Evolutionary conservation across 805 yeast genomes (phyloP), one percentile per base, ranked within the genome.

Genomic region (Lipomyces yamanashiensis): DNA sequence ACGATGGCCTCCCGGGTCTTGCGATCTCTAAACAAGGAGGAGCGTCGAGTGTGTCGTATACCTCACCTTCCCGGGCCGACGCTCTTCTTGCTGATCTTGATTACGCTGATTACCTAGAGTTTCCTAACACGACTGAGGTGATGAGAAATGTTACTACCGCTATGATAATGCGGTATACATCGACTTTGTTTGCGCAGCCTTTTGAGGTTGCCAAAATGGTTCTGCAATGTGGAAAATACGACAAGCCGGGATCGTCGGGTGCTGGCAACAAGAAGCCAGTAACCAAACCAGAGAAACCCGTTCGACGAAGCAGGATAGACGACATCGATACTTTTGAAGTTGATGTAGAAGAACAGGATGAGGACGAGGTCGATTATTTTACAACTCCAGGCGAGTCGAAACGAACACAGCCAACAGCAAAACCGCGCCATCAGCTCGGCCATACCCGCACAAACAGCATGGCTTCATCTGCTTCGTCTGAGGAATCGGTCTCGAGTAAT

Each of bases 181-280:
- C 85, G 64, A 85, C 87, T 51, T 74, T 91, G 39, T 73, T 89
- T 8, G 83, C 90, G 19, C 98, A 95, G 75, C 98, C 99, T 1
- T 87, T 92, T 75, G 98, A 93, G 70, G 88, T 90, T 17, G 84
- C 89, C 5, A 81, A 93, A 60, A 80, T 90, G 68, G 79, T 92
- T 34, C 76, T 92, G 61, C 98, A 95, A 75, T 88, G 90, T 13
- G 96, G 96, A 2, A 84, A 82, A 39, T 74, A 75, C 36, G 48
- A 36, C 15, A 23, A 44, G 15, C 51, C 52, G 4, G 36, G 36
- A 7, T 15, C 54, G 9, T 33, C 47, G 21, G 45, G 12, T 17
- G 19, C 64, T n/a, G 13, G 51, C 7, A 12, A 12, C 9, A 61
- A 54, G 9, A 57, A 56, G 39, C 57, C 58, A 45, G 63, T 58